These are phyloP conservation scores for Trypanosoma avium DNA, from an alignment of 208 protist genomes.

Conservation along the genomic window DNA sequence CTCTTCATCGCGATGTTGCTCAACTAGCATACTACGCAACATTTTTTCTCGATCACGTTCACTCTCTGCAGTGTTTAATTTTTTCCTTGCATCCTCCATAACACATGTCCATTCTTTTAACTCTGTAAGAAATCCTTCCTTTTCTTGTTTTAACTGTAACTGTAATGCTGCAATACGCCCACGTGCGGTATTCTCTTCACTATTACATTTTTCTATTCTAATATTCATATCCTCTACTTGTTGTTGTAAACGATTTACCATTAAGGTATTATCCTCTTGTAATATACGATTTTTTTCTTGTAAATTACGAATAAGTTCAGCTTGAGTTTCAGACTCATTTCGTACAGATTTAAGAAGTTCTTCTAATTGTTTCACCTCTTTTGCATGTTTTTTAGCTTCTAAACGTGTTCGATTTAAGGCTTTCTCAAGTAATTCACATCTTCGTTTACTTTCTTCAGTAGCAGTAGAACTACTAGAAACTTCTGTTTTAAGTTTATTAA, in stretches of 20 bases:
- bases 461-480: background rate
- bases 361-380: conserved; percentile 9
- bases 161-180: conserved; percentile 11
- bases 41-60: conserved; percentile 28
- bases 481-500: conserved; percentile 11
- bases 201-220: background rate
- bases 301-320: background rate
- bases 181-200: background rate
- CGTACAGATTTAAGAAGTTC: background rate
- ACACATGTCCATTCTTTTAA: conserved; percentile 30
- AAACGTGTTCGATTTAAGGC: conserved; percentile 8
- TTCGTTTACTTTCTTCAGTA: conserved; percentile 3
- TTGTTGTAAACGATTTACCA: background rate
- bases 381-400: conserved; percentile 14
- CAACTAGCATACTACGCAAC: conserved; percentile 32
- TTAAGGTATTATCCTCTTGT: background rate
- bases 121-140: conserved; percentile 23
- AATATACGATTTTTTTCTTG: conserved; percentile 13
- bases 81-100: conserved; percentile 25
- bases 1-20: conserved; percentile 35
- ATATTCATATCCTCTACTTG: background rate
- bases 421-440: background rate
- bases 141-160: conserved; percentile 12
- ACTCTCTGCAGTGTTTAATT: conserved; percentile 22
- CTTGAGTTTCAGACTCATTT: conserved; percentile 6